phyloP scores from a whole-genome alignment of 2,329 filamentous ascomycete species.

The Xylariaceae sp. region DNA sequence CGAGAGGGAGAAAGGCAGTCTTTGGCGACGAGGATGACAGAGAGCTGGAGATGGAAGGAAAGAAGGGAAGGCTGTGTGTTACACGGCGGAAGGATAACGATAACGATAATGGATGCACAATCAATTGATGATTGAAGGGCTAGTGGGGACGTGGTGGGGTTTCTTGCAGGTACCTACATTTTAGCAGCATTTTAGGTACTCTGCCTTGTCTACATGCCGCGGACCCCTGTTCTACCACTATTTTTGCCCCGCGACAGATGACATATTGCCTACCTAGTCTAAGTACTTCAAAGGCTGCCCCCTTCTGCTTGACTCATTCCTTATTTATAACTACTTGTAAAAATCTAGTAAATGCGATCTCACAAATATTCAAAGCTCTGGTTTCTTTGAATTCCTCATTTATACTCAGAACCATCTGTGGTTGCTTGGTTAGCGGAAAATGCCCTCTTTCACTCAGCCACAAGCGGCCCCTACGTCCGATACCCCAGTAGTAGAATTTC shows the following conservation, averaged over 20 bases:
- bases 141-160: conserved; percentile 23
- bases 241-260: conserved; percentile 32
- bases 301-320: conserved; percentile 16
- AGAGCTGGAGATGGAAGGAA: not conserved
- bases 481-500: conserved; percentile 59
- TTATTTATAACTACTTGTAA: no score
- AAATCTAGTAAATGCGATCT: not conserved
- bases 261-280: not conserved
- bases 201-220: no score
- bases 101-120: not conserved
- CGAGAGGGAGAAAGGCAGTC: not conserved
- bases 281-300: no score
- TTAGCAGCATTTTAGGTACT: no score
- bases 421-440: conserved; percentile 13
- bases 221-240: no score
- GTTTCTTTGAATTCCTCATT: not conserved
- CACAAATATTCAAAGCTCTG: not conserved
- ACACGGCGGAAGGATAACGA: conserved; percentile 21
- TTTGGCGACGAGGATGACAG: not conserved
- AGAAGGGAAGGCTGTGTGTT: conserved; percentile 32
- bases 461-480: conserved; percentile 30
- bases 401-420: not conserved
- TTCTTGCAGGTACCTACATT: not conserved
- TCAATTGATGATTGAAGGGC: not conserved
- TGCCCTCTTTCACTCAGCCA: conserved; percentile 38